Evolutionary conservation across 495 filamentous ascomycete species (phyloP).

Genomic region (Margaritispora aquatica): DNA sequence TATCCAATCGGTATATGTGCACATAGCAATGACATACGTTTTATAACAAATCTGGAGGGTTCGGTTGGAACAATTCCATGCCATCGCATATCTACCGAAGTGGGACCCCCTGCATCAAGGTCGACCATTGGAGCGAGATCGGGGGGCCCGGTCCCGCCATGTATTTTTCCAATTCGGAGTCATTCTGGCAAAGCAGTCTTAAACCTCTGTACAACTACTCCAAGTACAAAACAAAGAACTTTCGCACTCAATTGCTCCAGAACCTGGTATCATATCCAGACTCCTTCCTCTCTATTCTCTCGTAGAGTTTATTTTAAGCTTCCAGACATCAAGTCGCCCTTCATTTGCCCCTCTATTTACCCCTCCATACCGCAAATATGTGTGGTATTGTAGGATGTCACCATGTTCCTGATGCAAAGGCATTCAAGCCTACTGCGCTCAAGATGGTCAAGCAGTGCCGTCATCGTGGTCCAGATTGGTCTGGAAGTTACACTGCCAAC

Average conservation of each 20-base stretch:
- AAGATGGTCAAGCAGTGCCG: conserved; percentile 93
- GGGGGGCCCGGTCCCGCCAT: too few relatives aligned
- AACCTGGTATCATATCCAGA: not conserved
- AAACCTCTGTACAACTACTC: conserved; percentile 6
- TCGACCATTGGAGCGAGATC: conserved; percentile 11
- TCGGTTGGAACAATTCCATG: too few relatives aligned
- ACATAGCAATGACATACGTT: not conserved
- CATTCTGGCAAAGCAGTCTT: conserved; percentile 3
- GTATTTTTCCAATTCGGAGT: conserved; percentile 6
- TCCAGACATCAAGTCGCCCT: not conserved
- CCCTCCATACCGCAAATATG: conserved; percentile 34
- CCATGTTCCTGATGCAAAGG: conserved; percentile 70
- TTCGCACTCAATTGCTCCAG: not conserved
- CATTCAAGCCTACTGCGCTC: conserved; percentile 95
- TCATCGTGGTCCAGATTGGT: conserved; percentile 96
- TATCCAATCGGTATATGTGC: not conserved
- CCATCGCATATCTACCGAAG: too few relatives aligned
- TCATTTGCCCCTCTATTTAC: not conserved
- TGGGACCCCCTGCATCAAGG: too few relatives aligned
- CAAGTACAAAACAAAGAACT: not conserved
- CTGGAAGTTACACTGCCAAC: conserved; percentile 77
- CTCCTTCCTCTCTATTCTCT: not conserved
- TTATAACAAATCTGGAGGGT: not conserved
- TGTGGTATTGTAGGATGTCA: conserved; percentile 73
- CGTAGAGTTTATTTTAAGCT: not conserved